phyloP scores from a whole-genome alignment of 768 basidiomycete species.

The Hydnum rufescens region DNA sequence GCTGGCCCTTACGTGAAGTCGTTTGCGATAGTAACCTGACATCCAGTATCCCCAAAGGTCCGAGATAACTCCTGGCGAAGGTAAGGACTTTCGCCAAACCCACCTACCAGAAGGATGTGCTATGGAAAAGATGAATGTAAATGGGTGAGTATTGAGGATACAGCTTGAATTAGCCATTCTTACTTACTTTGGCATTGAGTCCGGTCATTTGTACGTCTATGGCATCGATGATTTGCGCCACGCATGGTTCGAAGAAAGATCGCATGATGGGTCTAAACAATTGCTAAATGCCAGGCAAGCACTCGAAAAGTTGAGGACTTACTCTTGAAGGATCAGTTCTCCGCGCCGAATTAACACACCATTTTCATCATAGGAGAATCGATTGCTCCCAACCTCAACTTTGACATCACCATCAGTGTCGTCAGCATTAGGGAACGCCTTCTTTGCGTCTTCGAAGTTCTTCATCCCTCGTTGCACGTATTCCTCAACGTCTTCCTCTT shows the following conservation, averaged over 20 bases:
- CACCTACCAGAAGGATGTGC: constrained; percentile 1
- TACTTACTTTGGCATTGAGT: not conserved
- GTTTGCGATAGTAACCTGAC: not conserved
- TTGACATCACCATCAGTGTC: not conserved
- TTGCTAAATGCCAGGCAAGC: not conserved
- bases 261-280: not conserved
- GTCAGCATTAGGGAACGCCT: not conserved
- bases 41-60: not conserved
- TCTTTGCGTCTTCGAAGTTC: not conserved
- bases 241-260: not conserved
- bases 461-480: not conserved
- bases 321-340: not conserved
- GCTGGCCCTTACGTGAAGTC: not conserved
- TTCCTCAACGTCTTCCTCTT: not conserved
- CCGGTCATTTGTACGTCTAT: not conserved
- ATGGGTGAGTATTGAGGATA: not conserved
- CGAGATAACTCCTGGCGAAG: not conserved
- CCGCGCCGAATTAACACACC: not conserved
- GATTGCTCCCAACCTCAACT: not conserved
- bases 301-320: not conserved
- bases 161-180: not conserved
- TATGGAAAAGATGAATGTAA: not conserved
- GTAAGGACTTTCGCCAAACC: not conserved
- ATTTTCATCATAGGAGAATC: not conserved
- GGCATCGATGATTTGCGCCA: not conserved